Base-by-base conservation (phyloP, 371 early-diverging fungal species). In the Mortierella sp. region DNA sequence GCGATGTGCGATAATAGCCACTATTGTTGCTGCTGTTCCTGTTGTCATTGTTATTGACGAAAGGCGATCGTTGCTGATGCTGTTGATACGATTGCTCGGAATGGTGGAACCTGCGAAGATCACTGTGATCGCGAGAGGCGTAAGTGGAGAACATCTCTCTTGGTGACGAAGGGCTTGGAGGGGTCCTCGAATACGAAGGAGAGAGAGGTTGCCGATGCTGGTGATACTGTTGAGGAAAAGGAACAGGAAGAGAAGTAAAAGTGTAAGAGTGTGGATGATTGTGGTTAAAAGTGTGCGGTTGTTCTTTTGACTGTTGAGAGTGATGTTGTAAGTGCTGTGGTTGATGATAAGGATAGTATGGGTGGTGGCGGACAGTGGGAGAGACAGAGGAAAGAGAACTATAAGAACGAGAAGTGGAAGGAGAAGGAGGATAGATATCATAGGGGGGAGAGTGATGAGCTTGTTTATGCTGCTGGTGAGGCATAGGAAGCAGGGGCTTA, bases 151-250 rank as follows among this genome's bases (percentile, higher is more conserved):
- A 48, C 62, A 62, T 62, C 21, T 58, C 70, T 46, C 53, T 39
- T 24, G 62, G 60, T 15, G 60, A 58, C 21, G 59, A 59, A 9
- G 66, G 64, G 41, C 56, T 48, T 39, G 52, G 54, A 9, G 60
- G 61, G 1, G 56, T 12, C 30, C 47, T 55, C 52, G 11, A 49
- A 32, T 62, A 37, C 14, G 61, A 44, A 27, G 48, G 24, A 11
- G 55, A 34, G 27, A 37, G 41, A 17, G 43, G 61, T 26, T 43
- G 31, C 19, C 37, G 42, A 56, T n/a, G 44, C 14, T 50, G 46
- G 26, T 44, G 52, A 21, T 5, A 11, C 15, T 26, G 23, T 32
- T 39, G 55, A 43, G 14, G 55, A 26, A 21, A 26, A 30, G 31
- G 17, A 23, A 19, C 17, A 21, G 9, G 27, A 14, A 27, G 21